phyloP scores from a whole-genome alignment of 1,284 basidiomycete genomes.

The Limonomyces culmigenus region DNA sequence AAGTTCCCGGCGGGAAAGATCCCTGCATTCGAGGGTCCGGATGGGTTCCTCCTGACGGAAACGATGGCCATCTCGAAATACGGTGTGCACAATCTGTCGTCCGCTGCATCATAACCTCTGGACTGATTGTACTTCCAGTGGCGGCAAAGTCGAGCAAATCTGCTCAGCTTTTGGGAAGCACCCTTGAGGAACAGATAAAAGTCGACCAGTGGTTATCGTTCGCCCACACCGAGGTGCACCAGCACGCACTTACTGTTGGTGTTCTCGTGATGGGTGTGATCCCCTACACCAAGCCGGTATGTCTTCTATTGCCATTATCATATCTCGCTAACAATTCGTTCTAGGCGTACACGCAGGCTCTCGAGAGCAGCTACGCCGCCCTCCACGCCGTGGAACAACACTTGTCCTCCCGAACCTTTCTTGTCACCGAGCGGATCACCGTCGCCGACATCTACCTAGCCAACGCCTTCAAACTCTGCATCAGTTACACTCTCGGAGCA shows the following conservation, averaged over 20 bases:
- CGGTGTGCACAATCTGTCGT: conserved; percentile 43
- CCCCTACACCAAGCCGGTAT: conserved; percentile 50
- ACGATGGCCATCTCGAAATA: conserved; percentile 73
- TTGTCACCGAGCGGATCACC: conserved; percentile 89
- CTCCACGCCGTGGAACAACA: conserved; percentile 58
- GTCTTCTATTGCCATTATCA: conserved; percentile 10
- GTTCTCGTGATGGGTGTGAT: conserved; percentile 24
- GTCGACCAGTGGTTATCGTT: conserved; percentile 57
- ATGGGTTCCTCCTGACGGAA: conserved; percentile 77
- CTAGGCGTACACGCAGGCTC: conserved; percentile 39
- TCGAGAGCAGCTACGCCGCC: conserved; percentile 35
- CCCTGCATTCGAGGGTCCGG: conserved; percentile 62
- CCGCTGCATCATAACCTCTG: conserved; percentile 28
- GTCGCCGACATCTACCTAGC: conserved; percentile 77
- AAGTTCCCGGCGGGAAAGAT: conserved; percentile 81
- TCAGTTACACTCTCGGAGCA: conserved; percentile 43
- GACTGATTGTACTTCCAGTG: conserved; percentile 30
- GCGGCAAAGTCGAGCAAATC: conserved; percentile 53
- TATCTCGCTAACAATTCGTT: background rate
- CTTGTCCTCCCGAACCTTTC: conserved; percentile 72
- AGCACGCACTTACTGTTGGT: conserved; percentile 11
- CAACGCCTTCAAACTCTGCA: conserved; percentile 31
- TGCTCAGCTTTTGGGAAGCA: conserved; percentile 38
- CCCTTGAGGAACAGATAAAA: conserved; percentile 36
- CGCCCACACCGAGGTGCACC: conserved; percentile 37